Base-by-base conservation (phyloP, 768 basidiomycete genomes). In the Rhodotorula babjevae region DNA sequence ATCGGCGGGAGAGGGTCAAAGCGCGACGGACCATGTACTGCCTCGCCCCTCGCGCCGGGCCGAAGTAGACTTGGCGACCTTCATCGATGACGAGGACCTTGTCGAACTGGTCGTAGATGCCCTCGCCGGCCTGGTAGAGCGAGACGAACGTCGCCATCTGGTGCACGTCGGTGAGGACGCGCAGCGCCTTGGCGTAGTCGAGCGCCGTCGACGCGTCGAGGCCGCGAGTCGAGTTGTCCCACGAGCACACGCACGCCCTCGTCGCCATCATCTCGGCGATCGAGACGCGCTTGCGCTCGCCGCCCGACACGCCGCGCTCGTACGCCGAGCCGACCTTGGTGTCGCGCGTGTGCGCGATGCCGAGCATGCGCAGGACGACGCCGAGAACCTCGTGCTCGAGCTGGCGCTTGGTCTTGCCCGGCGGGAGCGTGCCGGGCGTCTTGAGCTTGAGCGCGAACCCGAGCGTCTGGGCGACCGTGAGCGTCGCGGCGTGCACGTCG, bases 401-500 rank as follows among this genome's bases (percentile, higher is more conserved):
- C 33, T 81, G 67, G 29, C 63, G 62, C 25, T 46, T 29, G 14
- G 72, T 65, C 29, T 71, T 64, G 56, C 64, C 62, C 19, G 73
- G 72, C 5, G 67, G 67, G 40, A 67, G 70, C 29, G 79, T 80
- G 57, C 82, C 82, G 10, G 85, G 85, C 0, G 83, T 83, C 75
- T 84, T 84, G 69, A 73, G 83, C 80, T 27, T 76, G 19, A 84
- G 79, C 8, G 87, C 86, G 74, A 87, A 87, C 25, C 80, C 82
- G 44, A 96, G 83, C 0, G 91, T 92, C 78, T 92, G 85, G 61
- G 86, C 84, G 47, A 92, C 90, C 12, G 89, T 90, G 42, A 95
- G 84, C 18, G 89, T 90, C 14, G 93, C 90, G 76, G 92, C 91
- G 79, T 93, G 92, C 1, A 90, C 83, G 78, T 96, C 93, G 78